phyloP scores from a whole-genome alignment of 352 stramenopile species.

The Phytophthora aleatoria region DNA sequence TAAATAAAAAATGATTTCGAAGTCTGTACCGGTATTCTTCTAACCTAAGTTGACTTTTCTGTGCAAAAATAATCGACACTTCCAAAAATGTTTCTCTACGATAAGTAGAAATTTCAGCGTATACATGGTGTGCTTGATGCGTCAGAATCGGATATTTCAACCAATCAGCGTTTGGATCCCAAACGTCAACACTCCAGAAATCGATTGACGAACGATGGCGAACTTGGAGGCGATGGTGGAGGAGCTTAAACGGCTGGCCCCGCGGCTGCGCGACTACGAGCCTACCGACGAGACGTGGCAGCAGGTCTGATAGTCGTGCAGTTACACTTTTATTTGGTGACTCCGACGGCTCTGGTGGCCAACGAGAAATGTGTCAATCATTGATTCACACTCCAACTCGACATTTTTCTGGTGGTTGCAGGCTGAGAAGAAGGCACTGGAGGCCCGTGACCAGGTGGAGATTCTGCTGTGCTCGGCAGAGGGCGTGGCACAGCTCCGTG shows the following conservation, averaged over 20 bases:
- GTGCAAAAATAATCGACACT: too few relatives aligned
- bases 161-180: conserved; percentile 7
- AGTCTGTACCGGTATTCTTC: too few relatives aligned
- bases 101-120: too few relatives aligned
- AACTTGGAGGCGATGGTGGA: conserved; percentile 45
- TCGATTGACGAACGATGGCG: conserved; percentile 21
- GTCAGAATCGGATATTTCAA: not conserved
- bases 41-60: too few relatives aligned
- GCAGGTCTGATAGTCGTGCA: conserved; percentile 36
- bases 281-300: conserved; percentile 59
- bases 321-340: not conserved
- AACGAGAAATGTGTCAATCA: not conserved
- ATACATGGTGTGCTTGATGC: too few relatives aligned
- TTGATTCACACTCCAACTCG: not conserved
- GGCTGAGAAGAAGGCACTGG: conserved; percentile 57
- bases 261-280: conserved; percentile 65
- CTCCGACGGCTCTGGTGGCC: not conserved
- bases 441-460: conserved; percentile 57
- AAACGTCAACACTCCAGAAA: not conserved
- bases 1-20: too few relatives aligned
- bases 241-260: conserved; percentile 60
- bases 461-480: conserved; percentile 55
- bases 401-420: conserved; percentile 13
- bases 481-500: conserved; percentile 59
- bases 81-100: too few relatives aligned